phyloP scores from a whole-genome alignment of 2,329 filamentous ascomycete species.

The Fusarium sp. region DNA sequence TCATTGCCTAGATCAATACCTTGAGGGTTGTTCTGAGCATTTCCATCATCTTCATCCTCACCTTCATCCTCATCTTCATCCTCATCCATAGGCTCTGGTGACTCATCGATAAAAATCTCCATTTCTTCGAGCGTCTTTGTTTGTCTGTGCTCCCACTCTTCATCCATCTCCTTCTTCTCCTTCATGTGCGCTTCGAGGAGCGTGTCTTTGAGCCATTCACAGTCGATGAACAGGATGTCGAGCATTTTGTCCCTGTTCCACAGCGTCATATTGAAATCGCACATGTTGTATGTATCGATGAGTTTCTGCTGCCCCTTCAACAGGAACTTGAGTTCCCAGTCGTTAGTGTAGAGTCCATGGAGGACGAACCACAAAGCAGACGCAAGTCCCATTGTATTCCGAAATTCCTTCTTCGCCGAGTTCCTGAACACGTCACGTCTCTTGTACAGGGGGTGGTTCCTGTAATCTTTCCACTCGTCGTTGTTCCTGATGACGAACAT shows the following conservation, averaged over 20 bases:
- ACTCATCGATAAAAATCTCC: not conserved
- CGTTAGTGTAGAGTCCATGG: not conserved
- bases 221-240: not conserved
- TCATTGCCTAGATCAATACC: no score
- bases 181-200: not conserved
- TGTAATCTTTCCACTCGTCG: not conserved
- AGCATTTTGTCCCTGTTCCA: not conserved
- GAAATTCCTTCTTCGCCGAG: not conserved
- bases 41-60: not conserved
- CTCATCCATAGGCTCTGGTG: not conserved
- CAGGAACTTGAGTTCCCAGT: not conserved
- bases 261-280: not conserved
- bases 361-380: not conserved
- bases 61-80: not conserved
- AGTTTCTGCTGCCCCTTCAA: not conserved
- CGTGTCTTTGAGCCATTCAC: not conserved
- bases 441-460: not conserved
- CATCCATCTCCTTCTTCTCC: not conserved
- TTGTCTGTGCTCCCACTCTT: not conserved
- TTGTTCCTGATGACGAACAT: not conserved
- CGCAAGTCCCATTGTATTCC: not conserved
- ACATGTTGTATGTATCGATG: not conserved
- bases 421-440: not conserved
- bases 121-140: not conserved
- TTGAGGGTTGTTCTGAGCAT: not conserved